Conservation (phyloP, 2,329 filamentous ascomycete genomes). For the Mycosphaerelloides madeirae region DNA sequence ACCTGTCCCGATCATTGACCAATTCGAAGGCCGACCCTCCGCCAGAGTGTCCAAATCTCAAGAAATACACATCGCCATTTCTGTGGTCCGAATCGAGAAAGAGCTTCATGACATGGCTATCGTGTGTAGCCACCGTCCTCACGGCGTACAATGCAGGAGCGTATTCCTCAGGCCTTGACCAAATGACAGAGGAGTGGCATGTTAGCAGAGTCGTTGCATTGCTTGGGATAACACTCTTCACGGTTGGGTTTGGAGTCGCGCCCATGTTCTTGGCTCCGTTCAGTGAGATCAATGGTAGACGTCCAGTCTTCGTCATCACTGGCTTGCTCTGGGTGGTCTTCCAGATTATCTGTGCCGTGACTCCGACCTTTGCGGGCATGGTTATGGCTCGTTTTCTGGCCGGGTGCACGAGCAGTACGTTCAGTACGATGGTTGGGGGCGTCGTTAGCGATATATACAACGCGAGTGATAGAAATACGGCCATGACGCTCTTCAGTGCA, state of each 20-base stretch:
- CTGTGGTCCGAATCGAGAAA: constrained; percentile 69
- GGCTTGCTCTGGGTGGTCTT: constrained; percentile 68
- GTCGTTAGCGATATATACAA: constrained; percentile 84
- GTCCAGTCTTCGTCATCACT: constrained; percentile 72
- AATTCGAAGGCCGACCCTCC: constrained; percentile 26
- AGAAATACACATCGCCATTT: constrained; percentile 64
- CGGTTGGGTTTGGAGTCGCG: constrained; percentile 70
- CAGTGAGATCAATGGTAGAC: constrained; percentile 74
- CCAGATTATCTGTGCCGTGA: constrained; percentile 69
- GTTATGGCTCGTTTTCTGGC: constrained; percentile 69
- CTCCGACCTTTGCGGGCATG: constrained; percentile 66
- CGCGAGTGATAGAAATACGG: constrained; percentile 72
- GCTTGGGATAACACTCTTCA: constrained; percentile 76
- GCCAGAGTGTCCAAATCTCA: constrained; percentile 61
- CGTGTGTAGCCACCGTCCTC: constrained; percentile 68
- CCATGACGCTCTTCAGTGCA: constrained; percentile 86
- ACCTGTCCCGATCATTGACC: constrained; percentile 30
- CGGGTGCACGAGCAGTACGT: constrained; percentile 71
- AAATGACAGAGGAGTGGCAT: constrained; percentile 63
- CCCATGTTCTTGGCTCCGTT: constrained; percentile 88
- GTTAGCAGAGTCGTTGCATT: constrained; percentile 63
- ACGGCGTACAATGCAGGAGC: constrained; percentile 74
- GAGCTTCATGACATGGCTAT: constrained; percentile 64
- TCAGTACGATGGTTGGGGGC: constrained; percentile 88
- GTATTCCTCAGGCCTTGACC: constrained; percentile 64